Percentiles rank a stretch among this genome's conserved stretches.
Evolutionary conservation across 2,329 filamentous ascomycete species (phyloP).

Genomic region (Pleoardoris graminearum): DNA sequence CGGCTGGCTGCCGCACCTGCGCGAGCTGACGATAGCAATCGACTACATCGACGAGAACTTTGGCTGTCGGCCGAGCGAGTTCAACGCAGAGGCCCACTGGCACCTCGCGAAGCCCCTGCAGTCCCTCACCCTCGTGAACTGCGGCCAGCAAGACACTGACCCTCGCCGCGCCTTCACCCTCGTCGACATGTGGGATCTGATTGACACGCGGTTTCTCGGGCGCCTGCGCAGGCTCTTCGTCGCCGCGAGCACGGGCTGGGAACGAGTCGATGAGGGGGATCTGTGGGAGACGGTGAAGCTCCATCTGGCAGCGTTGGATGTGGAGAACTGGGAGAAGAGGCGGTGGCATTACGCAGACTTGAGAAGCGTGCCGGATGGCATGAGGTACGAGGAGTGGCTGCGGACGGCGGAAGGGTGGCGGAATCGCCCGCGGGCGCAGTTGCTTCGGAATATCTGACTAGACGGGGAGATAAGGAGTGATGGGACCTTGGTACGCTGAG

Average conservation of each 20-base stretch:
- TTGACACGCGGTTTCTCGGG: slow-evolving; percentile 48
- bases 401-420: slow-evolving; percentile 22
- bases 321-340: slow-evolving; percentile 42
- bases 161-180: slow-evolving; percentile 45
- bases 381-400: slow-evolving; percentile 32
- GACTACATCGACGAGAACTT: slow-evolving; percentile 53
- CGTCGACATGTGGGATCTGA: slow-evolving; percentile 47
- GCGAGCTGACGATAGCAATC: slow-evolving; percentile 48
- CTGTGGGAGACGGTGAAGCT: slow-evolving; percentile 47
- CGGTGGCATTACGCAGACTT: slow-evolving; percentile 40
- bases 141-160: slow-evolving; percentile 36
- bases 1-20: slow-evolving; percentile 45
- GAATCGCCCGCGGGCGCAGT: slow-evolving; percentile 28
- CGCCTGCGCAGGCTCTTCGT: slow-evolving; percentile 45
- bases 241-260: slow-evolving; percentile 47
- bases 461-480: slow-evolving; percentile 1
- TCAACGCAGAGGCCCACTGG: slow-evolving; percentile 17
- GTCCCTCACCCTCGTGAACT: slow-evolving; percentile 46
- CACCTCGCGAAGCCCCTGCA: slow-evolving; percentile 38
- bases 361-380: slow-evolving; percentile 1
- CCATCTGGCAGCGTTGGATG: slow-evolving; percentile 44
- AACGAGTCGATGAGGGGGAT: slow-evolving; percentile 31
- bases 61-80: slow-evolving; percentile 28
- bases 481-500: not conserved
- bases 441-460: slow-evolving; percentile 26